Base-by-base conservation (phyloP, 805 yeast genomes). In the Candida xiaguanensis region DNA sequence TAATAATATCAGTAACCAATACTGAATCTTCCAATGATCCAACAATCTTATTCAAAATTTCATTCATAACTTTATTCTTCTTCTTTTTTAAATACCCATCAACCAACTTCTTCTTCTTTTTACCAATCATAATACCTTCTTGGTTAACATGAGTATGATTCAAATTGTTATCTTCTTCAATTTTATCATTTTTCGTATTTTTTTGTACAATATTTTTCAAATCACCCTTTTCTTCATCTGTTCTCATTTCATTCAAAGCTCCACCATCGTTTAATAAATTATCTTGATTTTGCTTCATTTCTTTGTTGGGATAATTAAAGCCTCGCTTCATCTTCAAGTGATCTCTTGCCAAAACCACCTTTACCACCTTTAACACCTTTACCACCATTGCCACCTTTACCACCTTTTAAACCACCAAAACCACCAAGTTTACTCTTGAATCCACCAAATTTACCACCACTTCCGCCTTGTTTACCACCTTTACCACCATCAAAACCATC, bases 11-110 rank as follows among this genome's bases (percentile, higher is more conserved):
- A 37, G 53, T 53, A 25, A 61, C 49, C 25, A 63, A 47, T n/a
- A 57, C 63, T 14, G 65, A 53, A 7, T 51, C 45, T 49, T 61
- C 59, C 31, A 63, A 50, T 3, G 55, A 47, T 12, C 40, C 42
- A 35, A 61, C 59, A 1, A 58, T 49, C 35, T 45, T 50, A 8
- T 47, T 43, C 29, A 59, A 42, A n/a, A 57, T 32, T 3, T 46
- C 42, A 26, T 53, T 58, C 15, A 50, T 45, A 12, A 45, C 16
- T 15, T 51, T 53, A 15, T 26, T 9, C 9, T 26, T 26, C 29
- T 26, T 26, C 29, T 26, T 26, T n/a, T 11, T 12, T n/a, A 26
- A 11, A 26, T 6, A 12, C 15, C 15, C 43, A 38, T 34, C 42
- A 30, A 19, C 19, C 25, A 18, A 31, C 23, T 26, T 39, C 28